Conservation (phyloP, 2,329 filamentous ascomycete genomes). For the Trichoderma aggressivum region DNA sequence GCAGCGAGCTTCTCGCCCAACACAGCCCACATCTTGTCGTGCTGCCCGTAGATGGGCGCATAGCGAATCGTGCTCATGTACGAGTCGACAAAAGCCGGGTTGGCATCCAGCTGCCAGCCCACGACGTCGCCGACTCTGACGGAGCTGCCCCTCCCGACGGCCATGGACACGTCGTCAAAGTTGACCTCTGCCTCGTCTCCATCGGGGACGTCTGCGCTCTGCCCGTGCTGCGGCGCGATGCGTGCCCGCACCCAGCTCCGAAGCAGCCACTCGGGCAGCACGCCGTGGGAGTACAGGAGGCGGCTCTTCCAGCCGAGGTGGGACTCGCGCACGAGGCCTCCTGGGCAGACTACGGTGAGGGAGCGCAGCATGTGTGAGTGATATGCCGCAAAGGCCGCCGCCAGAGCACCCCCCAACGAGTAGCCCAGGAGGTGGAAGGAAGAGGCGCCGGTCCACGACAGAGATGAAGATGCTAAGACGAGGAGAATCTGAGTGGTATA, state of each 20-base stretch:
- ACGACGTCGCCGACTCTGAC: conserved; percentile 59
- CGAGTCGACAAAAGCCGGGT: conserved; percentile 64
- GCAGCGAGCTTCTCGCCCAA: conserved; percentile 50
- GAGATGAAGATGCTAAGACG: conserved; percentile 59
- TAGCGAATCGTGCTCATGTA: conserved; percentile 70
- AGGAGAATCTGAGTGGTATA: conserved; percentile 65
- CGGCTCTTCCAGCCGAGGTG: conserved; percentile 60
- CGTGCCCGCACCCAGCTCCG: conserved; percentile 50
- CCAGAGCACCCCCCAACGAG: conserved; percentile 73
- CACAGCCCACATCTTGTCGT: conserved; percentile 54
- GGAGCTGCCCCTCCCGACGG: conserved; percentile 44
- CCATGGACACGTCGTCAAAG: conserved; percentile 50
- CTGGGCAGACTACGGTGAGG: conserved; percentile 63
- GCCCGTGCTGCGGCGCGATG: conserved; percentile 41
- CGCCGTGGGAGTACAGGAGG: conserved; percentile 58
- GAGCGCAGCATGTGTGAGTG: conserved; percentile 63
- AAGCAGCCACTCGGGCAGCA: conserved; percentile 58
- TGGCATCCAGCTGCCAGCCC: conserved; percentile 64
- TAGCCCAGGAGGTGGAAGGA: conserved; percentile 74
- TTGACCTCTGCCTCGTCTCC: conserved; percentile 39
- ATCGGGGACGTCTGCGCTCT: conserved; percentile 36
- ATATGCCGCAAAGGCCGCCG: conserved; percentile 64
- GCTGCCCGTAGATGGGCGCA: conserved; percentile 64
- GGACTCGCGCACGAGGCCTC: conserved; percentile 62
- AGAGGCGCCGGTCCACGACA: conserved; percentile 52